These are phyloP conservation scores for Xylaria sp. DNA, from an alignment of 2,329 filamentous ascomycete genomes.

Conservation along the genomic window DNA sequence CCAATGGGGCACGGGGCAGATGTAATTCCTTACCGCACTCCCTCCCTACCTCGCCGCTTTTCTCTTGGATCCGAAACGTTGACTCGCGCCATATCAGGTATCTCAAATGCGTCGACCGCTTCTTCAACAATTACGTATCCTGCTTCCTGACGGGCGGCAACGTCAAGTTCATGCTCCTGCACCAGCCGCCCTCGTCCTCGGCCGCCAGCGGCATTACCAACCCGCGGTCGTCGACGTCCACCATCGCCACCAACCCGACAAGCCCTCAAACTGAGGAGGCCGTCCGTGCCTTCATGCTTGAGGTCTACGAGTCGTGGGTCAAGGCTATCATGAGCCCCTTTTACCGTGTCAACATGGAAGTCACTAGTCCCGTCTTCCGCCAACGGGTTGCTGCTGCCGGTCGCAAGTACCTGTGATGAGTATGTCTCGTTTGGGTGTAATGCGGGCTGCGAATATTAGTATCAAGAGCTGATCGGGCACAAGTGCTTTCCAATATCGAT, in stretches of 20 bases:
- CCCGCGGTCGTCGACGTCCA: slow-evolving; percentile 60
- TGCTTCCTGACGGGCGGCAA: slow-evolving; percentile 94
- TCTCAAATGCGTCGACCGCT: slow-evolving; percentile 94
- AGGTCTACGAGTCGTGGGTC: slow-evolving; percentile 96
- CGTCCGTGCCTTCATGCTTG: slow-evolving; percentile 89
- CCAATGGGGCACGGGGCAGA: slow-evolving; percentile 86
- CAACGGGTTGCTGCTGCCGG: slow-evolving; percentile 83
- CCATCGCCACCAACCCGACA: slow-evolving; percentile 82
- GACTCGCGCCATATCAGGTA: slow-evolving; percentile 57
- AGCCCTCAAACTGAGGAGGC: slow-evolving; percentile 93
- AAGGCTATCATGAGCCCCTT: slow-evolving; percentile 98
- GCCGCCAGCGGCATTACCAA: slow-evolving; percentile 46
- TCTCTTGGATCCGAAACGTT: not conserved
- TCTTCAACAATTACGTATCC: slow-evolving; percentile 93
- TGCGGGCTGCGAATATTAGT: too few species aligned
- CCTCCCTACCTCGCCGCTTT: not conserved
- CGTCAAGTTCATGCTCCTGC: slow-evolving; percentile 91
- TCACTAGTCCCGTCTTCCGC: slow-evolving; percentile 86
- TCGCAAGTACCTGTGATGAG: slow-evolving; percentile 80
- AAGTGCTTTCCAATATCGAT: too few species aligned
- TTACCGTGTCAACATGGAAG: slow-evolving; percentile 82
- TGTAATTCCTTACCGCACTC: slow-evolving; percentile 57
- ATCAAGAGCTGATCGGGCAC: too few species aligned
- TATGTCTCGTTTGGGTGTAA: not conserved
- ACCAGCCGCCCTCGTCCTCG: slow-evolving; percentile 90